Evolutionary conservation across 2,329 filamentous ascomycete species (phyloP).

Genomic region (Aspergillus sojae): DNA sequence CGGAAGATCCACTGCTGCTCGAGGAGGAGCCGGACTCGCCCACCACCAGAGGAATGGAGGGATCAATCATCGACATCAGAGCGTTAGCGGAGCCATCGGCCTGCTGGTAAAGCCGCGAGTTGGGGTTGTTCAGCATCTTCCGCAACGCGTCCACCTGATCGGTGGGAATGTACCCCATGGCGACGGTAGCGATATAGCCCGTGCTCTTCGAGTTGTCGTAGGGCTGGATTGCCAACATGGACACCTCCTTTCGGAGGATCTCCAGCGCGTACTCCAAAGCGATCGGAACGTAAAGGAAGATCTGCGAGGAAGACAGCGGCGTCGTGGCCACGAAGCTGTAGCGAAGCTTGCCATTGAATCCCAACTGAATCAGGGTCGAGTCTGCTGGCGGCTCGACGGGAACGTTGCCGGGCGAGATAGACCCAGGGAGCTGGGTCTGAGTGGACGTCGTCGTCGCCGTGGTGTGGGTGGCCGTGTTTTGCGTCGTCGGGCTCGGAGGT

Average conservation of each 20-base stretch:
- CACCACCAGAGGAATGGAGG: slow-evolving; percentile 70
- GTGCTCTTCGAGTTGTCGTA: slow-evolving; percentile 68
- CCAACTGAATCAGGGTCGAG: slow-evolving; percentile 76
- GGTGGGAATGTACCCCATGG: slow-evolving; percentile 73
- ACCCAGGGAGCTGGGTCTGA: slow-evolving; percentile 69
- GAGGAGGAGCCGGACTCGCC: slow-evolving; percentile 51
- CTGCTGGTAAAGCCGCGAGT: slow-evolving; percentile 75
- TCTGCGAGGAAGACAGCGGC: slow-evolving; percentile 74
- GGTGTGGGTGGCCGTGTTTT: slow-evolving; percentile 34
- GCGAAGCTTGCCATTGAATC: slow-evolving; percentile 78
- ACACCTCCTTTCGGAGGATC: slow-evolving; percentile 52
- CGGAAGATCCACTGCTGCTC: slow-evolving; percentile 27
- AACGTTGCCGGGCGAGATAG: slow-evolving; percentile 71
- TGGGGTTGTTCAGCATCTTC: slow-evolving; percentile 70
- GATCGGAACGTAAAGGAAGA: slow-evolving; percentile 75
- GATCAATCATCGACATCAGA: slow-evolving; percentile 80
- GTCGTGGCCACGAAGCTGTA: slow-evolving; percentile 79
- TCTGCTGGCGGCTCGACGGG: slow-evolving; percentile 62
- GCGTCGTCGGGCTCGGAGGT: slow-evolving; percentile 29
- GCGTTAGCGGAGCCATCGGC: slow-evolving; percentile 66
- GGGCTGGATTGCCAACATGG: slow-evolving; percentile 73
- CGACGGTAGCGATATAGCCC: slow-evolving; percentile 81
- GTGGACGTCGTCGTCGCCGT: slow-evolving; percentile 47
- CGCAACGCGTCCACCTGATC: slow-evolving; percentile 69
- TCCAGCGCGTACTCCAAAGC: slow-evolving; percentile 69